These are phyloP conservation scores for Davidsoniella virescens DNA, from an alignment of 2,329 filamentous ascomycete genomes.

Conservation along the genomic window DNA sequence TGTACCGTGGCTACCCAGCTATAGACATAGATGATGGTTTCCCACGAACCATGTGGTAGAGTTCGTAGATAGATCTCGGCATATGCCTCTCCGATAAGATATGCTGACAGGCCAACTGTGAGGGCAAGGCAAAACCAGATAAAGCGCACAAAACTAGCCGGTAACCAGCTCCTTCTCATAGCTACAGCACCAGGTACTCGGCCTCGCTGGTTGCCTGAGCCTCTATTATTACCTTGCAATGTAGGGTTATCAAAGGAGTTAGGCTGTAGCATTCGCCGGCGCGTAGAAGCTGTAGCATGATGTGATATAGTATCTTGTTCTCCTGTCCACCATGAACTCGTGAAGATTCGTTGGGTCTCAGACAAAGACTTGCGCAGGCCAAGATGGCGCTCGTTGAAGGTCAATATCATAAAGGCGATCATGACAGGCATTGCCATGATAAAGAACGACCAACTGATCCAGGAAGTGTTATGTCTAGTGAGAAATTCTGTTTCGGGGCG, in stretches of 20 bases:
- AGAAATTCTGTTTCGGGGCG: slow-evolving; percentile 35
- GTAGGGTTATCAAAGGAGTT: slow-evolving; percentile 13
- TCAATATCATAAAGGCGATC: slow-evolving; percentile 46
- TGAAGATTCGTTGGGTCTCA: slow-evolving; percentile 52
- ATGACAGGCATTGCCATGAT: slow-evolving; percentile 54
- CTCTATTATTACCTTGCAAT: slow-evolving; percentile 11
- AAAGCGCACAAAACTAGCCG: slow-evolving; percentile 51
- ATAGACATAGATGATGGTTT: slow-evolving; percentile 54
- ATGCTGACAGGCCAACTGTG: slow-evolving; percentile 45
- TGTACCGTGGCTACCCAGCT: slow-evolving; percentile 53
- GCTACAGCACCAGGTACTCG: slow-evolving; percentile 19
- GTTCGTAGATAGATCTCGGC: slow-evolving; percentile 53
- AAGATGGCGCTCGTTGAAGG: slow-evolving; percentile 47
- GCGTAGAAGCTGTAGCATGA: slow-evolving; percentile 21
- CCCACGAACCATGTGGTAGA: slow-evolving; percentile 47
- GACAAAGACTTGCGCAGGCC: slow-evolving; percentile 43
- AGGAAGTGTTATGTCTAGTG: slow-evolving; percentile 46
- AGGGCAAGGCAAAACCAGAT: slow-evolving; percentile 53
- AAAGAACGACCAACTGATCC: slow-evolving; percentile 54
- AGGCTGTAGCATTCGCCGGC: slow-evolving; percentile 18
- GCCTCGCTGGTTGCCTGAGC: slow-evolving; percentile 1
- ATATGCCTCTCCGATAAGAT: slow-evolving; percentile 52
- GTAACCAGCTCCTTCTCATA: slow-evolving; percentile 39
- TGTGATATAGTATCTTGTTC: slow-evolving; percentile 32
- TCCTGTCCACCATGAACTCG: slow-evolving; percentile 48